phyloP scores from a whole-genome alignment of 176 grass and related monocot species.

The Lolium rigidum region DNA sequence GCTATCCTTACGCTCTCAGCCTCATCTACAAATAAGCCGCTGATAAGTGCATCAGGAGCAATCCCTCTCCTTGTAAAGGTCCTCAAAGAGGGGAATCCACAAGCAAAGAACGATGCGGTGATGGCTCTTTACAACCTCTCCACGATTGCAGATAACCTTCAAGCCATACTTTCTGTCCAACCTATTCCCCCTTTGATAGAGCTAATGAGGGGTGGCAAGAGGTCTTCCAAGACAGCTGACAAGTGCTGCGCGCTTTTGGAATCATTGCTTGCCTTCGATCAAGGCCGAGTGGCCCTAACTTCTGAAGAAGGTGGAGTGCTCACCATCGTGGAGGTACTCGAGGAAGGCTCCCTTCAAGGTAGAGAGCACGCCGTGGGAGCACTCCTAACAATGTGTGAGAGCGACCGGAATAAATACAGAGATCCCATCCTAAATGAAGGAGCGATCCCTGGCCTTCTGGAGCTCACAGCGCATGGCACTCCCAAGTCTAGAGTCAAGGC shows the following conservation, averaged over 20 bases:
- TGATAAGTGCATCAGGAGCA: constrained; percentile 67
- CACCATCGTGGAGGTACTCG: constrained; percentile 81
- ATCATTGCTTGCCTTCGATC: constrained; percentile 68
- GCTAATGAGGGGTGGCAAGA: constrained; percentile 68
- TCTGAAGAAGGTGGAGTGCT: constrained; percentile 75
- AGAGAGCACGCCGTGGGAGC: constrained; percentile 80
- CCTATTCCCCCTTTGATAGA: constrained; percentile 62
- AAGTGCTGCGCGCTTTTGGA: constrained; percentile 91
- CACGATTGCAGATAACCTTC: constrained; percentile 67
- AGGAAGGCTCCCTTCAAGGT: constrained; percentile 83
- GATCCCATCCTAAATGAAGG: constrained; percentile 83
- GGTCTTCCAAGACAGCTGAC: constrained; percentile 77
- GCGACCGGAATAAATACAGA: constrained; percentile 69
- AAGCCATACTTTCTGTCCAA: constrained; percentile 63
- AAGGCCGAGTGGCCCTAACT: constrained; percentile 62
- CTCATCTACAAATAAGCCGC: constrained; percentile 68
- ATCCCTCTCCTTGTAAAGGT: constrained; percentile 82
- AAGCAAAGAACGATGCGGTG: constrained; percentile 77
- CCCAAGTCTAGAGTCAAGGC: constrained; percentile 75
- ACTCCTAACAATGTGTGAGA: constrained; percentile 79
- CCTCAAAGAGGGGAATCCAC: constrained; percentile 73
- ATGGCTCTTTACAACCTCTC: constrained; percentile 95
- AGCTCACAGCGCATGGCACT: constrained; percentile 83
- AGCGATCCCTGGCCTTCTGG: constrained; percentile 84
- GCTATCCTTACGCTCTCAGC: constrained; percentile 92